Evolutionary conservation across 106 monocot genomes (phyloP).

Genomic region (Allium fistulosum): DNA sequence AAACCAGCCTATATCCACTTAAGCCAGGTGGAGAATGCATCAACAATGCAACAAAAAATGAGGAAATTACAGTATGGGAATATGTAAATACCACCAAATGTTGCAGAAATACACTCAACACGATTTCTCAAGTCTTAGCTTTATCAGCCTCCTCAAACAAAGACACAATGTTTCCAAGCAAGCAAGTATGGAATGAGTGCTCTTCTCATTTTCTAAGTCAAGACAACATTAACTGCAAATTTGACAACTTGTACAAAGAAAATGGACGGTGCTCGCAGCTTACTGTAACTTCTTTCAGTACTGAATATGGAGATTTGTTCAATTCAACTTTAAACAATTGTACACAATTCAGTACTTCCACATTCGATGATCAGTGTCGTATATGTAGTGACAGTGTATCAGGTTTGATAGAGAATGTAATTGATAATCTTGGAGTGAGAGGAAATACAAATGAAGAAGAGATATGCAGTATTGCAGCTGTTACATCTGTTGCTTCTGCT

Average conservation of each 20-base stretch:
- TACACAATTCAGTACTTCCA: background rate
- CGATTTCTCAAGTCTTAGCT: constrained; percentile 14
- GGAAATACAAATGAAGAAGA: background rate
- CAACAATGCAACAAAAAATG: background rate
- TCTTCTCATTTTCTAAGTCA: background rate
- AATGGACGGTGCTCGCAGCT: constrained; percentile 9
- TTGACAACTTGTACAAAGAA: constrained; percentile 10
- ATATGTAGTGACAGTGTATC: constrained; percentile 2
- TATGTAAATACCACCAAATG: constrained; percentile 12
- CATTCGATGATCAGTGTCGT: constrained; percentile 13
- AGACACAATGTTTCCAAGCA: constrained; percentile 3
- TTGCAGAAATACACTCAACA: constrained; percentile 13
- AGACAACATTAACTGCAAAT: constrained; percentile 6
- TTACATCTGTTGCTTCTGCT: constrained; percentile 15
- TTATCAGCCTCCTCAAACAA: background rate
- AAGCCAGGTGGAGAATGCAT: constrained; percentile 12
- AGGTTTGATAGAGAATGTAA: constrained; percentile 6
- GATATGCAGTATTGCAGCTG: constrained; percentile 15
- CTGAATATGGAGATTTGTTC: background rate
- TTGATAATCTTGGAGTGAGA: constrained; percentile 4
- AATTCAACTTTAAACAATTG: background rate
- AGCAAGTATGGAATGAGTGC: constrained; percentile 16
- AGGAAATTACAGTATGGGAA: constrained; percentile 13
- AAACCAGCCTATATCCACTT: constrained; percentile 9
- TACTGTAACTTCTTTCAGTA: constrained; percentile 4